Evolutionary conservation across 2,329 filamentous ascomycete genomes (phyloP).

Genomic region (Didymella segeticola): DNA sequence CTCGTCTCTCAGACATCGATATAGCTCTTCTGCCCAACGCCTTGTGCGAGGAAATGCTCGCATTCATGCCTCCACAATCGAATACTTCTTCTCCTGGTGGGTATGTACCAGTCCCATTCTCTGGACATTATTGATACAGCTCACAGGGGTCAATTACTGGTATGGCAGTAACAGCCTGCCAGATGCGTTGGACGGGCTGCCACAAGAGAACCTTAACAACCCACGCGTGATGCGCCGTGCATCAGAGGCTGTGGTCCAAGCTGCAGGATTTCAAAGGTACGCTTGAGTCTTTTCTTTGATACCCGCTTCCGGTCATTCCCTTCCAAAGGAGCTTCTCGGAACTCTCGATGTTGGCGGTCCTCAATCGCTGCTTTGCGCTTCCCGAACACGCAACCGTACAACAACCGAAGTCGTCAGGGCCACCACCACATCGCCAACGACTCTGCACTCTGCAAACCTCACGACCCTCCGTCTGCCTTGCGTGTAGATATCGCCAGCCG

Average conservation of each 20-base stretch:
- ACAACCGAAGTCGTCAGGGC: not conserved
- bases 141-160: conserved; percentile 42
- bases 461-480: not conserved
- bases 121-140: conserved; percentile 21
- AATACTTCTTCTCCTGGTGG: conserved; percentile 44
- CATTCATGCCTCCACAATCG: conserved; percentile 47
- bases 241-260: conserved; percentile 42
- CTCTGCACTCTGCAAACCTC: not conserved
- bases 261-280: conserved; percentile 40
- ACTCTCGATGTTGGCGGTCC: not conserved
- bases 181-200: conserved; percentile 35
- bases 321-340: not conserved
- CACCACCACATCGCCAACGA: not conserved
- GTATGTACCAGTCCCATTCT: conserved; percentile 10
- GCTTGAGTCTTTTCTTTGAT: conserved; percentile 8
- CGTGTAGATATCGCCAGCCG: not conserved
- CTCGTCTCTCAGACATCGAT: conserved; percentile 27
- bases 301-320: not conserved
- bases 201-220: conserved; percentile 29
- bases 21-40: conserved; percentile 28
- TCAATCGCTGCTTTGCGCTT: conserved; percentile 1
- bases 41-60: conserved; percentile 42
- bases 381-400: conserved; percentile 1
- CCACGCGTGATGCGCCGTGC: conserved; percentile 42
- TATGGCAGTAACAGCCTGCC: conserved; percentile 42